Evolutionary conservation across 306 rosid species (phyloP).

Genomic region (Corylus americana): DNA sequence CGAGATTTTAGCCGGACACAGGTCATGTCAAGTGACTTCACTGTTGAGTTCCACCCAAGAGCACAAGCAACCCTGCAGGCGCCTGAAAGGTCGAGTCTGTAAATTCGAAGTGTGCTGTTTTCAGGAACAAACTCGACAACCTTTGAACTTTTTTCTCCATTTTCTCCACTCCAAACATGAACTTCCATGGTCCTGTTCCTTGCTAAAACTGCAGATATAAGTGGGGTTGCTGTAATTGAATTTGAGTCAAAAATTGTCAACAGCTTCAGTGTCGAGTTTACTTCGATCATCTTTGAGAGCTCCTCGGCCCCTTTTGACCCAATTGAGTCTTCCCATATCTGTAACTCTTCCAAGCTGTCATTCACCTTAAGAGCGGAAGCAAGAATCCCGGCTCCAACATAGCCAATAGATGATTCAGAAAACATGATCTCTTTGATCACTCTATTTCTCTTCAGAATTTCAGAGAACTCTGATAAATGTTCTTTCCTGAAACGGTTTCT

Average conservation of each 20-base stretch:
- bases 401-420: constrained; percentile 71
- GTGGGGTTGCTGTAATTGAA: constrained; percentile 74
- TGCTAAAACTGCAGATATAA: constrained; percentile 82
- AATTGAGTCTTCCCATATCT: constrained; percentile 93
- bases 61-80: constrained; percentile 81
- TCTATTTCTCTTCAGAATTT: constrained; percentile 49
- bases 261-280: constrained; percentile 67
- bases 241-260: constrained; percentile 73
- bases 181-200: constrained; percentile 80
- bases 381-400: constrained; percentile 63
- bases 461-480: constrained; percentile 51
- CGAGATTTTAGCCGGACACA: constrained; percentile 76
- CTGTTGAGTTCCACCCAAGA: constrained; percentile 79
- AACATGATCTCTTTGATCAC: constrained; percentile 79
- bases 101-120: constrained; percentile 64
- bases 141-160: constrained; percentile 64
- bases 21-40: constrained; percentile 75
- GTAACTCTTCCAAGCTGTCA: constrained; percentile 73
- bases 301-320: constrained; percentile 95
- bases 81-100: constrained; percentile 64
- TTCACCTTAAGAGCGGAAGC: constrained; percentile 78
- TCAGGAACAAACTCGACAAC: constrained; percentile 90
- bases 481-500: constrained; percentile 62
- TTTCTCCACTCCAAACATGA: constrained; percentile 84
- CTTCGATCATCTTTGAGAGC: constrained; percentile 93